A percentile compares a stretch with the other conserved stretches of the same genome.
phyloP scores from a whole-genome alignment of 1,284 basidiomycete genomes.

The Puccinia hordei region DNA sequence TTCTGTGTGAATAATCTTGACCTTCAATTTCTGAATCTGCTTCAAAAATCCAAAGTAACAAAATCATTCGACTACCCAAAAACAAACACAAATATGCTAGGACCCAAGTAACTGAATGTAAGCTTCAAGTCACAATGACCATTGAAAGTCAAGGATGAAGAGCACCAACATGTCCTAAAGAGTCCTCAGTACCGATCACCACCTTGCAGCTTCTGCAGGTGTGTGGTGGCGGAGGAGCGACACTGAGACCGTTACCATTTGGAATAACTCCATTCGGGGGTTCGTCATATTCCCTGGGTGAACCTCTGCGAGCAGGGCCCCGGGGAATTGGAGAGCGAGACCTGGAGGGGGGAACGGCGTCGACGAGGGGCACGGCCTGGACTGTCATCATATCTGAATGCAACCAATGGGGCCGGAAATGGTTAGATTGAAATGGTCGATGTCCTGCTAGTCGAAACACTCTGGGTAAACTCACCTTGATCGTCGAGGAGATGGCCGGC shows the following conservation, averaged over 20 bases:
- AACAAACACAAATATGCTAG: not conserved
- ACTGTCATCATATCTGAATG: conserved; percentile 37
- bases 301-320: conserved; percentile 22
- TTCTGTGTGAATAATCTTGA: too few relatives aligned
- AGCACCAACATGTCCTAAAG: not conserved
- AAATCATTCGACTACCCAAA: too few relatives aligned
- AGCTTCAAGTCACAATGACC: not conserved
- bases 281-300: conserved; percentile 45
- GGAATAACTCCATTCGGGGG: conserved; percentile 23
- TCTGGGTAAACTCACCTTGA: conserved; percentile 20
- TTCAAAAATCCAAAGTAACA: too few relatives aligned
- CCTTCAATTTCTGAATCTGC: too few relatives aligned
- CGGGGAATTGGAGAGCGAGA: conserved; percentile 37
- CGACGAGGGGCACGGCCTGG: conserved; percentile 25
- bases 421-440: not conserved
- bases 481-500: conserved; percentile 41
- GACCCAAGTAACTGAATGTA: not conserved
- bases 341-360: conserved; percentile 35
- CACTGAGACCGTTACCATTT: conserved; percentile 42
- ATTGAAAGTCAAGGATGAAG: not conserved
- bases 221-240: conserved; percentile 42
- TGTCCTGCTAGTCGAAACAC: not conserved
- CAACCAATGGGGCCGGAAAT: not conserved
- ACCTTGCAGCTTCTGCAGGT: conserved; percentile 47
- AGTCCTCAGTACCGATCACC: conserved; percentile 22